A percentile compares a stretch with the other conserved stretches of the same genome.
These are phyloP conservation scores for Papilionanthe hybrid DNA, from an alignment of 116 monocot genomes.

Conservation along the genomic window DNA sequence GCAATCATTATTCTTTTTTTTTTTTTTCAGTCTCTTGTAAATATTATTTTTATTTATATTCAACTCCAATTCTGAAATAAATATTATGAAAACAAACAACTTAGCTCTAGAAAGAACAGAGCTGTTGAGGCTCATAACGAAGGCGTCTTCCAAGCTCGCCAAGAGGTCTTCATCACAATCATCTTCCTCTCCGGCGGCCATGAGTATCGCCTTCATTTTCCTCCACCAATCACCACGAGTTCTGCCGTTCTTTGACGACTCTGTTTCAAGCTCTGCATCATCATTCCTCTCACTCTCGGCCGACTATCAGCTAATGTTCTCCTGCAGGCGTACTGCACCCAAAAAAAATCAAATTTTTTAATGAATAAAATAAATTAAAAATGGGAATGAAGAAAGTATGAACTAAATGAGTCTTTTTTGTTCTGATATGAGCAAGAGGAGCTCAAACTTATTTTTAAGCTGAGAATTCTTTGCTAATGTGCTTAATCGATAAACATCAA, in stretches of 20 bases:
- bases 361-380: no score
- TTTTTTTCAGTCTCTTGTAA: not conserved
- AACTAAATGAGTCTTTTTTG: no score
- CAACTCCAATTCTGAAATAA: not conserved
- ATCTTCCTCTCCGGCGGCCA: slow-evolving; percentile 8
- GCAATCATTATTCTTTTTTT: not conserved
- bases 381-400: not conserved
- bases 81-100: no score
- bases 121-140: not conserved
- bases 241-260: not conserved
- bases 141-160: not conserved
- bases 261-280: slow-evolving; percentile 12
- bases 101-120: no score
- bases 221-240: slow-evolving; percentile 8
- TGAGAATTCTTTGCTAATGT: no score
- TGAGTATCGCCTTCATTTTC: slow-evolving; percentile 13
- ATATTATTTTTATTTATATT: not conserved
- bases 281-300: slow-evolving; percentile 41
- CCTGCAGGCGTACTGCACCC: slow-evolving; percentile 42
- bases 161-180: slow-evolving; percentile 10
- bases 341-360: not conserved
- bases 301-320: slow-evolving; percentile 51
- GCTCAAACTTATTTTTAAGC: no score
- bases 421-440: no score
- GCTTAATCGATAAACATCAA: no score